A percentile compares a stretch with the other conserved stretches of the same genome.
Evolutionary conservation across 2,329 filamentous ascomycete species (phyloP).

Genomic region (Cryphonectria naterciae): DNA sequence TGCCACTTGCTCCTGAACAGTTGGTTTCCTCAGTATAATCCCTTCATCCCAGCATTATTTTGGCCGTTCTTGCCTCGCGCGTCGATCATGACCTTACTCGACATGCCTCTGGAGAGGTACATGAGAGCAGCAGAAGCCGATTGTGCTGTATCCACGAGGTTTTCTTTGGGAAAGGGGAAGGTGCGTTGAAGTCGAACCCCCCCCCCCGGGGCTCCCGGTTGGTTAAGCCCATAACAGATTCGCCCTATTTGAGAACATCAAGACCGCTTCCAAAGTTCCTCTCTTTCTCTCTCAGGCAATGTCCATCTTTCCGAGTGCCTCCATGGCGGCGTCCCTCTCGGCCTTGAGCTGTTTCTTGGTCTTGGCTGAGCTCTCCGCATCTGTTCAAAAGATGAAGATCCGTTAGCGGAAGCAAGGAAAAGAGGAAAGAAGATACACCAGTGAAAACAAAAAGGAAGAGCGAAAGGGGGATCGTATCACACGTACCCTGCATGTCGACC

Average conservation of each 20-base stretch:
- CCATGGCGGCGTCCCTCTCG: conserved; percentile 24
- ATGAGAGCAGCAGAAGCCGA: neutral
- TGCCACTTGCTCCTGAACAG: neutral
- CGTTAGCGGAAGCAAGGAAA: neutral
- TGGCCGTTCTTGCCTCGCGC: neutral
- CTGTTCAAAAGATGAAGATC: neutral
- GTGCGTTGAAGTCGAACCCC: no score
- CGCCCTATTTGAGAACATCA: neutral
- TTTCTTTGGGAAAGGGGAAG: neutral
- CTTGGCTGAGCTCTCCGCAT: conserved; percentile 17
- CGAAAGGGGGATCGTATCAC: no score
- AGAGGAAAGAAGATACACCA: no score
- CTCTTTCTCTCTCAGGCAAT: conserved; percentile 19
- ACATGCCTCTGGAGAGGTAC: neutral
- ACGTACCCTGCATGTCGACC: conserved; percentile 28
- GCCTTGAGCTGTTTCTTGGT: conserved; percentile 29
- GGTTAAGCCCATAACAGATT: neutral
- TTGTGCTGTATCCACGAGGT: neutral
- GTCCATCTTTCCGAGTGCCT: conserved; percentile 29
- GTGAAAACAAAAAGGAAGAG: neutral
- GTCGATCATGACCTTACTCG: neutral
- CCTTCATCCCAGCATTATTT: neutral
- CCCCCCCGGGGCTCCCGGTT: neutral
- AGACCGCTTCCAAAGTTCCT: neutral
- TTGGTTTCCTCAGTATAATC: no score